phyloP scores from a whole-genome alignment of 257 asterid genomes.

The Salvia hispanica region DNA sequence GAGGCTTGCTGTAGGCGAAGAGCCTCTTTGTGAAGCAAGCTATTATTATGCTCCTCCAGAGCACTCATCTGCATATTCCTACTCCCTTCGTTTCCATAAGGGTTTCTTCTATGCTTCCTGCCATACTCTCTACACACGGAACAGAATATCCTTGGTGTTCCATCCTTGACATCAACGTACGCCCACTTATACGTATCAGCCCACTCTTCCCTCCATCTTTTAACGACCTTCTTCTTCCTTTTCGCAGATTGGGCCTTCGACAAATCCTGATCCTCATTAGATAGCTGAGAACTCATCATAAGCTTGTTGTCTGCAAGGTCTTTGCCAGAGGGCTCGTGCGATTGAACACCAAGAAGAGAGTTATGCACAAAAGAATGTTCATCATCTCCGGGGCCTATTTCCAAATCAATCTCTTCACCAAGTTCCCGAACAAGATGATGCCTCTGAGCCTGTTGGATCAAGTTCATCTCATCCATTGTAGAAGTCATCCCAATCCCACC shows the following conservation, averaged over 20 bases:
- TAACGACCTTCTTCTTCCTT: constrained; percentile 95
- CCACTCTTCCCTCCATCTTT: constrained; percentile 99
- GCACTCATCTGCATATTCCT: constrained; percentile 99
- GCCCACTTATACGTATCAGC: constrained; percentile 99
- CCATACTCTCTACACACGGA: constrained; percentile 97
- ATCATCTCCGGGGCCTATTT: constrained; percentile 89
- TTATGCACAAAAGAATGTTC: constrained; percentile 71
- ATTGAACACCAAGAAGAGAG: constrained; percentile 68
- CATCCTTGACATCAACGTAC: constrained; percentile 89
- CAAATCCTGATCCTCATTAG: constrained; percentile 68
- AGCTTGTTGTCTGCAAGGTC: constrained; percentile 75
- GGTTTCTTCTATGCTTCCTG: constrained; percentile 96
- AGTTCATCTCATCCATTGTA: constrained; percentile 91
- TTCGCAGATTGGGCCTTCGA: constrained; percentile 71
- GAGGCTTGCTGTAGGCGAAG: constrained; percentile 96
- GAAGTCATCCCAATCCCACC: constrained; percentile 83
- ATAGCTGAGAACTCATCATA: constrained; percentile 64
- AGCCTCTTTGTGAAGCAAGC: constrained; percentile 99
- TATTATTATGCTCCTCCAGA: constrained; percentile 95
- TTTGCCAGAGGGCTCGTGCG: constrained; percentile 77
- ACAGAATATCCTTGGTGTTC: constrained; percentile 95
- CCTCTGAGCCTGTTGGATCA: constrained; percentile 92
- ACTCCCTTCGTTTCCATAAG: constrained; percentile 99
- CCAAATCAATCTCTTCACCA: constrained; percentile 95
- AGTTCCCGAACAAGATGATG: constrained; percentile 90